Percentiles rank a stretch among this genome's conserved stretches.
These are phyloP conservation scores for Solanum pinnatisectum DNA, from an alignment of 257 asterid genomes.

Conservation along the genomic window DNA sequence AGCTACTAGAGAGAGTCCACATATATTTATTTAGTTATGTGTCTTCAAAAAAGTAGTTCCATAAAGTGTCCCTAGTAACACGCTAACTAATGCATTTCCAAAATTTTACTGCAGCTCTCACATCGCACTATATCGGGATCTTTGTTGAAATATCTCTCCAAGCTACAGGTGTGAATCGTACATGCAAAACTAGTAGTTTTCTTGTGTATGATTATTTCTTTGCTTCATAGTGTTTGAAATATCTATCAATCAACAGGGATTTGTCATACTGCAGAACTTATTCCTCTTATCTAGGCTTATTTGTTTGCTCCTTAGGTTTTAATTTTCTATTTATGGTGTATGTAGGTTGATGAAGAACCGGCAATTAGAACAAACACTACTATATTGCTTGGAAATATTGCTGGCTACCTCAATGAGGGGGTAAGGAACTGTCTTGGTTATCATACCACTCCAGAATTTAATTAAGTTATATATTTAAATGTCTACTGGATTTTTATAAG, in stretches of 20 bases:
- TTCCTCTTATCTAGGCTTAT: constrained; percentile 4
- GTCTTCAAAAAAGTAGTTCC: background rate
- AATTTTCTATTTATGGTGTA: constrained; percentile 5
- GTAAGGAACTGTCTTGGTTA: constrained; percentile 29
- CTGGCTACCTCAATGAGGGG: constrained; percentile 93
- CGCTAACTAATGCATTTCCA: background rate
- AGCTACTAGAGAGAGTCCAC: background rate
- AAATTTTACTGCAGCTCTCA: constrained; percentile 53
- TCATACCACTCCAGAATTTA: background rate
- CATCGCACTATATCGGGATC: constrained; percentile 94
- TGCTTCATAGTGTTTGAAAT: background rate
- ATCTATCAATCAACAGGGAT: constrained; percentile 66
- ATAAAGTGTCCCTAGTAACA: background rate
- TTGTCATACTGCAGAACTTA: background rate
- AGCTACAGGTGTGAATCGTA: constrained; percentile 66
- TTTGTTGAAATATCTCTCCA: constrained; percentile 66
- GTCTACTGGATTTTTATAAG: background rate
- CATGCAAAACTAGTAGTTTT: background rate
- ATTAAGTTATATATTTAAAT: background rate
- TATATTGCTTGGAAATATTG: constrained; percentile 94
- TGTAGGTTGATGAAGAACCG: constrained; percentile 96
- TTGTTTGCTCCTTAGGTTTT: constrained; percentile 2
- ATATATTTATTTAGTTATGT: background rate
- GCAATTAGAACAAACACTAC: constrained; percentile 98
- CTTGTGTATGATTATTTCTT: constrained; percentile 2